Conservation (phyloP, 2,329 filamentous ascomycete species). For the Blumeriella jaapii region DNA sequence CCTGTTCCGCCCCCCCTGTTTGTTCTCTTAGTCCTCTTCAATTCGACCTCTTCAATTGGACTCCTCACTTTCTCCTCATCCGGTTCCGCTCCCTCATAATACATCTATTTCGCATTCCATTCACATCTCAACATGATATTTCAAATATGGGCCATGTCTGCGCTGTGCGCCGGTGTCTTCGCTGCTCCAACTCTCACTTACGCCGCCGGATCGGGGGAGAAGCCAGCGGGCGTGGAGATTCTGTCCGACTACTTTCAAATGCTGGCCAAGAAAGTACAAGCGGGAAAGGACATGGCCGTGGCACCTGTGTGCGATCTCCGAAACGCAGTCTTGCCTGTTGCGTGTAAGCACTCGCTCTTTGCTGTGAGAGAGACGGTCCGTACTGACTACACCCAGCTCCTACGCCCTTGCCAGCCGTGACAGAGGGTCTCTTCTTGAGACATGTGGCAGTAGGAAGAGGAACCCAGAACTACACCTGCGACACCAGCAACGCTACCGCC, state of each 20-base stretch:
- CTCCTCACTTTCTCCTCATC: conserved; percentile 3
- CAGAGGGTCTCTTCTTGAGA: conserved; percentile 49
- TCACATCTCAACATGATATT: conserved; percentile 35
- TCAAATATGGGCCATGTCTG: conserved; percentile 36
- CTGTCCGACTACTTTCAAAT: conserved; percentile 51
- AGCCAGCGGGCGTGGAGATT: conserved; percentile 25
- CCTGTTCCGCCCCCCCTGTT: too few species aligned
- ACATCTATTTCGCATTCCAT: conserved; percentile 6
- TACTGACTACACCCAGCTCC: conserved; percentile 33
- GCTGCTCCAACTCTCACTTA: conserved; percentile 22
- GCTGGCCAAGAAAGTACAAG: conserved; percentile 43
- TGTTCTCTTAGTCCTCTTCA: too few species aligned
- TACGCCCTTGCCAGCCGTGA: conserved; percentile 47
- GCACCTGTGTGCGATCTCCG: conserved; percentile 43
- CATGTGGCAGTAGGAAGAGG: conserved; percentile 82
- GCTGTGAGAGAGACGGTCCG: conserved; percentile 4
- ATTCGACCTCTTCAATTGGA: too few species aligned
- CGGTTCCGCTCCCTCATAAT: conserved; percentile 2
- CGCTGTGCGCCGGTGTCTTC: conserved; percentile 35
- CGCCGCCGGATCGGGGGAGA: conserved; percentile 13
- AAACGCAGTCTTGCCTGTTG: conserved; percentile 37
- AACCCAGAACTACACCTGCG: conserved; percentile 90
- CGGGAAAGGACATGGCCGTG: conserved; percentile 31
- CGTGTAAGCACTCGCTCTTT: conserved; percentile 30
- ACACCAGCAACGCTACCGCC: conserved; percentile 44